Conservation (phyloP, 495 filamentous ascomycete species). For the Pyrenula massariospora region DNA sequence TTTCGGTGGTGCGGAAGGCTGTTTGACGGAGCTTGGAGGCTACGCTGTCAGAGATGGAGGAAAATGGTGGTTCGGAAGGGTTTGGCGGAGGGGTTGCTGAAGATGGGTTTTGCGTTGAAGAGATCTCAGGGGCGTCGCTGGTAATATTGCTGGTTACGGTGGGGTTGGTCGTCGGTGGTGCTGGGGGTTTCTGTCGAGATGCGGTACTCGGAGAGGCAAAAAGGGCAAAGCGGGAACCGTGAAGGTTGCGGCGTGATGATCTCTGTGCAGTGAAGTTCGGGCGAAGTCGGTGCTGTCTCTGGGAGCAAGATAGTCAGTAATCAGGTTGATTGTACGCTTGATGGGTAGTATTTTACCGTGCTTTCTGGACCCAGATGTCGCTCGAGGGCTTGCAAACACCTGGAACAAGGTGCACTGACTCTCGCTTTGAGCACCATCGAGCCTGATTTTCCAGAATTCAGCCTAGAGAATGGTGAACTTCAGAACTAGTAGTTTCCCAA, state of each 20-base stretch:
- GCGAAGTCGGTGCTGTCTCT: too few relatives aligned
- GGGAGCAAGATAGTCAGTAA: too few relatives aligned
- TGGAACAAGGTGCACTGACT: not conserved
- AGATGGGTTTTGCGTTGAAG: not conserved
- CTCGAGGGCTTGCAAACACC: not conserved
- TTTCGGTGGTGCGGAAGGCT: constrained; percentile 35
- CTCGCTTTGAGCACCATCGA: not conserved
- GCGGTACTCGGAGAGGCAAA: not conserved
- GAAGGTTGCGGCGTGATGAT: not conserved
- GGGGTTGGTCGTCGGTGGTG: not conserved
- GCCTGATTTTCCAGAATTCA: not conserved
- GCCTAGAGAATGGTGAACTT: not conserved
- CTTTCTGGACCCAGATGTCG: not conserved
- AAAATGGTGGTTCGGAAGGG: not conserved
- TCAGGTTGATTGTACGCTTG: too few relatives aligned
- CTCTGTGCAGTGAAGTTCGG: too few relatives aligned
- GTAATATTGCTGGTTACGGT: not conserved
- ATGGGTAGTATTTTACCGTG: too few relatives aligned
- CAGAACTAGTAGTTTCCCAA: not conserved
- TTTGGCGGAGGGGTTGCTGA: not conserved
- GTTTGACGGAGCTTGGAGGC: not conserved
- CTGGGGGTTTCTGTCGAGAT: not conserved
- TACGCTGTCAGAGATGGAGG: not conserved
- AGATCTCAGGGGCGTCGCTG: not conserved
- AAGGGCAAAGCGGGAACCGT: not conserved